A percentile compares a stretch with the other conserved stretches of the same genome.
Evolutionary conservation across 2,329 filamentous ascomycete species (phyloP).

Genomic region (Ceratocystis destructans): DNA sequence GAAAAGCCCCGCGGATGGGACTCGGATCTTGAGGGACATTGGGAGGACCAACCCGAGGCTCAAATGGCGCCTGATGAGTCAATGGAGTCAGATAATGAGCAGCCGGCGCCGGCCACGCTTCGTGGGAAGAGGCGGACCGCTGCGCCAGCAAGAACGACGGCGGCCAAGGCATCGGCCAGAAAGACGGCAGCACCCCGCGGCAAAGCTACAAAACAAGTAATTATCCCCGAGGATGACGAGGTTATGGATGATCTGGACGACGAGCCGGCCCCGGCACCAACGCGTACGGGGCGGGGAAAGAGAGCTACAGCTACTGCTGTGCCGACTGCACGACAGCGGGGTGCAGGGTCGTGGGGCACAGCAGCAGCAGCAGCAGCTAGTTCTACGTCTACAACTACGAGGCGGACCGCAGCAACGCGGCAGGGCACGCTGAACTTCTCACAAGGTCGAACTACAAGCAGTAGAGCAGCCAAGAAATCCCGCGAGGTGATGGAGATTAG

Average conservation of each 20-base stretch:
- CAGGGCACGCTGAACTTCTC: slow-evolving; percentile 41
- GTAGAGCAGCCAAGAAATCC: slow-evolving; percentile 27
- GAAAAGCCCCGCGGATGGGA: slow-evolving; percentile 66
- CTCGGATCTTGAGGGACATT: slow-evolving; percentile 73
- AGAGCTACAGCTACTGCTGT: background rate
- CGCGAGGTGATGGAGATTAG: slow-evolving; percentile 44
- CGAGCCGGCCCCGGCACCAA: slow-evolving; percentile 24
- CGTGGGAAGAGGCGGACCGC: slow-evolving; percentile 12
- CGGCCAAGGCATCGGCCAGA: slow-evolving; percentile 30
- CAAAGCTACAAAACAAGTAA: slow-evolving; percentile 29
- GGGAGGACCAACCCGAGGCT: slow-evolving; percentile 64
- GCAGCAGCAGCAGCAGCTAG: slow-evolving; percentile 15
- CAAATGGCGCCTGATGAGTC: slow-evolving; percentile 35
- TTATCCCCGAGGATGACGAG: slow-evolving; percentile 30
- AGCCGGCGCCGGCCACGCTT: slow-evolving; percentile 19
- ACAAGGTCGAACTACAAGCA: slow-evolving; percentile 23
- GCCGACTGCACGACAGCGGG: slow-evolving; percentile 19
- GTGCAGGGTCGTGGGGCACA: slow-evolving; percentile 9
- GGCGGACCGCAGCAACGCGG: slow-evolving; percentile 25
- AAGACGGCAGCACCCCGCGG: slow-evolving; percentile 32
- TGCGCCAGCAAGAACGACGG: slow-evolving; percentile 23
- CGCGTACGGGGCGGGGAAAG: background rate
- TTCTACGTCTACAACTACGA: slow-evolving; percentile 19
- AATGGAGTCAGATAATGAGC: slow-evolving; percentile 27
- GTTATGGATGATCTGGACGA: slow-evolving; percentile 41